Percentiles rank a stretch among this genome's conserved stretches.
Evolutionary conservation across 2,329 filamentous ascomycete species (phyloP).

Genomic region (Cladophialophora immunda): DNA sequence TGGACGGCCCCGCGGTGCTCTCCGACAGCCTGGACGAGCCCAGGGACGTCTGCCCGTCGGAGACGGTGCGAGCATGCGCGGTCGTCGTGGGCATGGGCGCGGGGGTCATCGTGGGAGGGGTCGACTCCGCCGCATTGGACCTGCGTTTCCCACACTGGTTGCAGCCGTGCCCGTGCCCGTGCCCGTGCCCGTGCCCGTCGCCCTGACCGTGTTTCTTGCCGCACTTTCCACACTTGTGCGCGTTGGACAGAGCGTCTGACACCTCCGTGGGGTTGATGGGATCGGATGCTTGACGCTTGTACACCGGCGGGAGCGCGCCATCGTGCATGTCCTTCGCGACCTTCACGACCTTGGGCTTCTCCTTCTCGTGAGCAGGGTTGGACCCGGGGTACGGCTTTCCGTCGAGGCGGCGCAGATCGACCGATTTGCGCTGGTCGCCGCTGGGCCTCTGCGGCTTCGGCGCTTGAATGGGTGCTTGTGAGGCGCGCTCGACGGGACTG

Average conservation of each 20-base stretch:
- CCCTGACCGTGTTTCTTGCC: conserved; percentile 29
- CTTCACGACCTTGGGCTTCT: conserved; percentile 34
- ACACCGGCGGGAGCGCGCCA: conserved; percentile 38
- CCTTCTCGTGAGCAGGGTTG: conserved; percentile 23
- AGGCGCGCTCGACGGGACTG: conserved; percentile 11
- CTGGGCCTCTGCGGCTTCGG: conserved; percentile 31
- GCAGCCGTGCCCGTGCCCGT: conserved; percentile 27
- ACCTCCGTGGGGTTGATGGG: conserved; percentile 16
- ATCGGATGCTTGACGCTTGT: conserved; percentile 36
- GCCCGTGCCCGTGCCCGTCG: conserved; percentile 16
- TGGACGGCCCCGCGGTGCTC: conserved; percentile 32
- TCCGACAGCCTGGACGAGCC: conserved; percentile 22
- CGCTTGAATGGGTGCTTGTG: conserved; percentile 23
- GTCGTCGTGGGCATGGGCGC: conserved; percentile 5
- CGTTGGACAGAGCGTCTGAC: conserved; percentile 12
- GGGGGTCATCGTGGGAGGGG: conserved; percentile 10
- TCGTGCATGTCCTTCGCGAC: conserved; percentile 42
- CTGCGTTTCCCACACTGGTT: conserved; percentile 37
- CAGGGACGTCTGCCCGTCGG: conserved; percentile 28
- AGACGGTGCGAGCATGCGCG: conserved; percentile 23
- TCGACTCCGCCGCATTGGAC: conserved; percentile 12
- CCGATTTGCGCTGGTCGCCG: conserved; percentile 26
- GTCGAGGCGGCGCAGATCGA: conserved; percentile 36
- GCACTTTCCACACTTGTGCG: conserved; percentile 30
- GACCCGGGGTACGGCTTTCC: conserved; percentile 33